Conservation (phyloP, 345 rosid species). For the Pistacia vera region DNA sequence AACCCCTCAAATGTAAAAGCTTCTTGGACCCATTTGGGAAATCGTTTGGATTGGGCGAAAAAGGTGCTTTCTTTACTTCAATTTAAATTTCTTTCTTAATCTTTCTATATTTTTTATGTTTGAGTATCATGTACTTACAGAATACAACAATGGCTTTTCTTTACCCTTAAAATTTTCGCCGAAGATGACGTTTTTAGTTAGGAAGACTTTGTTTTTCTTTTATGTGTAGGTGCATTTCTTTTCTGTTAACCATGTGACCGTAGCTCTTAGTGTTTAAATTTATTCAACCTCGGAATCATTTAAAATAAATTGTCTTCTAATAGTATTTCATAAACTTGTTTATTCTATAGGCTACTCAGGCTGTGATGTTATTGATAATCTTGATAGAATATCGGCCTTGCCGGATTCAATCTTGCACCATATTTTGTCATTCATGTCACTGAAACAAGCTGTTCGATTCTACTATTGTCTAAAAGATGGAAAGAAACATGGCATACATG, state of each 20-base stretch:
- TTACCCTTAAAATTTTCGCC: background rate
- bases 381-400: constrained; percentile 1
- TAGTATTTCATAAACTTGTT: background rate
- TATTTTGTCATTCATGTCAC: background rate
- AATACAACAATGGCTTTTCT: background rate
- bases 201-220: background rate
- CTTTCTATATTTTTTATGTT: background rate
- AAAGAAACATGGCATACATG: background rate
- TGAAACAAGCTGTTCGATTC: background rate
- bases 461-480: constrained; percentile 8
- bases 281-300: background rate
- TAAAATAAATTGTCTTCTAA: background rate
- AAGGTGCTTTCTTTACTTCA: background rate
- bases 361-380: background rate
- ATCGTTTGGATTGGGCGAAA: background rate
- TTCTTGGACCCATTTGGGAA: background rate
- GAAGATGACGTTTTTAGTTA: background rate
- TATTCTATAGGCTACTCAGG: background rate
- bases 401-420: constrained; percentile 10
- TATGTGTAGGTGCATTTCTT: background rate
- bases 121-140: too few species aligned
- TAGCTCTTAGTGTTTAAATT: background rate
- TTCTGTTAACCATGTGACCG: background rate
- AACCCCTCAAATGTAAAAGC: background rate
- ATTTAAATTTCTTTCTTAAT: background rate